Evolutionary conservation across 306 rosid species (phyloP).

Genomic region (Quercus aquifolioides): DNA sequence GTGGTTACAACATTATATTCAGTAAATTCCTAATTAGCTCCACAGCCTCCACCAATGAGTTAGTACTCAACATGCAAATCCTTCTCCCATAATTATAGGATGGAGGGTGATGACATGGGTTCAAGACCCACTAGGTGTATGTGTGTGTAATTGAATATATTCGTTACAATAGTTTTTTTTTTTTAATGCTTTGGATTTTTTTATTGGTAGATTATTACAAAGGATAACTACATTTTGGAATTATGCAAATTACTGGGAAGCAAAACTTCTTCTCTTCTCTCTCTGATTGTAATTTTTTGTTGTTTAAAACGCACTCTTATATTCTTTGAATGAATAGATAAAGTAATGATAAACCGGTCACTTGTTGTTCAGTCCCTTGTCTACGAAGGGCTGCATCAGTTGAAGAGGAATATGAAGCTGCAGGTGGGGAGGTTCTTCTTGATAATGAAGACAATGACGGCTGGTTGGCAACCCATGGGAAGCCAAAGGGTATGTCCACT

Average conservation of each 20-base stretch:
- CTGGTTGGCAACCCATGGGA: constrained; percentile 97
- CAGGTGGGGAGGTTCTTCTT: constrained; percentile 88
- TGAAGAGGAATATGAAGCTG: constrained; percentile 97
- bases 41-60: too few species aligned
- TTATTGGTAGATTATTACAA: too few species aligned
- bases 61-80: too few species aligned
- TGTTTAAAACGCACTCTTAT: neutral
- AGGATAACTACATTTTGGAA: neutral
- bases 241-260: neutral
- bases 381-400: constrained; percentile 83
- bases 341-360: neutral
- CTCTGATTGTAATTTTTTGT: too few species aligned
- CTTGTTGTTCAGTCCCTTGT: constrained; percentile 73
- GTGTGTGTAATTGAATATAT: too few species aligned
- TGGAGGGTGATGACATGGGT: too few species aligned
- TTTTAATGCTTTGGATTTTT: too few species aligned
- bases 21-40: too few species aligned
- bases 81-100: too few species aligned
- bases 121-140: too few species aligned
- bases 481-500: constrained; percentile 65
- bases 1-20: too few species aligned
- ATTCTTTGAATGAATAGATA: neutral
- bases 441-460: constrained; percentile 94
- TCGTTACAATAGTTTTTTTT: too few species aligned
- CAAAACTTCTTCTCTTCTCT: neutral